Conservation (phyloP, 192 early-diverging fungal genomes). For the Gamsiella multidivaricata region DNA sequence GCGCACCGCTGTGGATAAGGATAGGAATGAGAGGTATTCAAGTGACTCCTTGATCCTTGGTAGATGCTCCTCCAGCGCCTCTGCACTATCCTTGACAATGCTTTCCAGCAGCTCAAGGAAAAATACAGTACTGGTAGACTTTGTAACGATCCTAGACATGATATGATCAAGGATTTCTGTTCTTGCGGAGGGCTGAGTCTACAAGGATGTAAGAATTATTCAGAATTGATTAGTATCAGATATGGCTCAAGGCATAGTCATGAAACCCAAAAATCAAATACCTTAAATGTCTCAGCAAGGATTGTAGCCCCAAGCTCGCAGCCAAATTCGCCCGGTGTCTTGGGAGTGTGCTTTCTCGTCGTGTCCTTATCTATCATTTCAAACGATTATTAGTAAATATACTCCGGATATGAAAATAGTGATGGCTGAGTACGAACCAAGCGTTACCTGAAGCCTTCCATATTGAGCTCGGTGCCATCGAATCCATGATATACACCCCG, state of each 20-base stretch:
- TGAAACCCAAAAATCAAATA: constrained; percentile 8
- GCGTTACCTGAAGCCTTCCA: constrained; percentile 33
- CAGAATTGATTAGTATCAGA: no score
- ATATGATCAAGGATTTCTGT: constrained; percentile 79
- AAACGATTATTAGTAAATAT: not conserved
- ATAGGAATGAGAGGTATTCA: constrained; percentile 72
- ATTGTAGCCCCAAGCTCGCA: constrained; percentile 58
- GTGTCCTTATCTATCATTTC: constrained; percentile 10
- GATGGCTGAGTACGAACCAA: not conserved
- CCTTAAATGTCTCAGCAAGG: constrained; percentile 63
- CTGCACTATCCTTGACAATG: constrained; percentile 57
- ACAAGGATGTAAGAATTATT: not conserved
- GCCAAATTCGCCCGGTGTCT: constrained; percentile 52
- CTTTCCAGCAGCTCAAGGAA: constrained; percentile 60
- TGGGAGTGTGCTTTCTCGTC: constrained; percentile 20
- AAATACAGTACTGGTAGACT: constrained; percentile 55
- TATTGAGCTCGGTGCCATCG: constrained; percentile 35
- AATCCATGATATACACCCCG: constrained; percentile 62
- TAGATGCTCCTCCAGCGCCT: constrained; percentile 52
- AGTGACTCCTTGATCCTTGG: constrained; percentile 70
- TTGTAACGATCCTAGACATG: constrained; percentile 63
- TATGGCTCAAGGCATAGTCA: no score
- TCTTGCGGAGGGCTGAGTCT: constrained; percentile 73
- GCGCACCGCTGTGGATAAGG: constrained; percentile 59
- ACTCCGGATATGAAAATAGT: not conserved